Evolutionary conservation across 116 monocot species (phyloP).

Genomic region (Zostera marina): DNA sequence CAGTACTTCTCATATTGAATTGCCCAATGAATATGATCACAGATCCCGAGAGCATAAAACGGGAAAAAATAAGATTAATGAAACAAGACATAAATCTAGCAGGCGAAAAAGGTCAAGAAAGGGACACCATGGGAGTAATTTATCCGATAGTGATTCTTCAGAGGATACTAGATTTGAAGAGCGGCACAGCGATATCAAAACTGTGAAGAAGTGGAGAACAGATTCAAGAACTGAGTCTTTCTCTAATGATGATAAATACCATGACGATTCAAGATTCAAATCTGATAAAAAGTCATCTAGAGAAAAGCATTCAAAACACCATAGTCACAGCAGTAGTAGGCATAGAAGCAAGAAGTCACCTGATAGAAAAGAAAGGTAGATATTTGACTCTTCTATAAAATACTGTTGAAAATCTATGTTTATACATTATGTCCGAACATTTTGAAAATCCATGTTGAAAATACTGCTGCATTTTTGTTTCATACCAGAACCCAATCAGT

Average conservation of each 20-base stretch:
- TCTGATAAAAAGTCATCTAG: constrained; percentile 26
- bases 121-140: constrained; percentile 16
- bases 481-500: too few relatives aligned
- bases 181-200: background rate
- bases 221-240: constrained; percentile 25
- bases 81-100: constrained; percentile 8
- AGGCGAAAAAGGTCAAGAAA: constrained; percentile 13
- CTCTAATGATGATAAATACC: constrained; percentile 11
- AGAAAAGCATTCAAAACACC: constrained; percentile 21
- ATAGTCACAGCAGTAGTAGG: constrained; percentile 15
- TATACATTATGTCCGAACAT: too few relatives aligned
- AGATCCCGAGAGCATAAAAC: background rate
- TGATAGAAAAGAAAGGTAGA: constrained; percentile 14
- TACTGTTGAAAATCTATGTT: too few relatives aligned
- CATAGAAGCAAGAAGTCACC: constrained; percentile 6
- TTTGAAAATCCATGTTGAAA: too few relatives aligned
- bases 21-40: background rate
- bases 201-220: background rate
- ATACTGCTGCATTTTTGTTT: too few relatives aligned
- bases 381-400: constrained; percentile 14
- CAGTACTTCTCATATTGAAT: constrained; percentile 7
- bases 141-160: constrained; percentile 17
- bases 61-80: background rate
- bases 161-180: constrained; percentile 3
- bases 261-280: constrained; percentile 21